Evolutionary conservation across 1,284 basidiomycete genomes (phyloP), one percentile per base, ranked within the genome.

Genomic region (Puccinia hordei): DNA sequence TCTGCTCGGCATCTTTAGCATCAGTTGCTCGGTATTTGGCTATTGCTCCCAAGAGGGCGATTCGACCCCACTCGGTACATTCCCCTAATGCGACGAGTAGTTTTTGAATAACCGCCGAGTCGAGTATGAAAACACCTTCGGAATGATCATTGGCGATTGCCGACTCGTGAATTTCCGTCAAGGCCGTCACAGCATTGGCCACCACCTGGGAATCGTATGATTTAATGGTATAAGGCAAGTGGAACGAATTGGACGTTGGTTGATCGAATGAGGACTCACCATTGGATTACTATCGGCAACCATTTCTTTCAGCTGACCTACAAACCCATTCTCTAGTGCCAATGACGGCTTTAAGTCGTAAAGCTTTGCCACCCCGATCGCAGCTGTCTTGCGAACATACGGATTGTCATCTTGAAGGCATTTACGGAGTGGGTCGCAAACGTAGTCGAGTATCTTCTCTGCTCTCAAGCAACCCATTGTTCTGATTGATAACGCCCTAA

Each of bases 391-490:
- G 81, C 94, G 92, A 24, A 97, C 94, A 86, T 96, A 96, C 10
- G 95, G 92, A 85, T 97, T 94, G n/a, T 91, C 88, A 85, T 97
- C 94, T 84, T 93, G 93, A 72, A 97, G 88, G 82, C 92, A 92
- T 84, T 95, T 93, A 78, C 93, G 90, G 57, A 97, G 87, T 72
- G 93, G 94, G 81, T 96, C 94, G 78, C 90, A 88, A 30, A 97
- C 88, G 0, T 92, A 90, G 80, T 93, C 90, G 15, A 90, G 90
- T 80, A 95, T 92, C 76, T 91, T 88, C 12, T 93, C 90, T 66
- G 94, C 91, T 55, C 92, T 92, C 83, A 97, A 95, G 85, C 95
- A 96, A 27, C 95, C 94, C 94, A 97, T 96, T 24, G 94, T 97
- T 49, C 94, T 91, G 84, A 97, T 93, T 35, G 95, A 93, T 51